phyloP scores from a whole-genome alignment of 2,329 filamentous ascomycete species.

The Trichoderma aggressivum region DNA sequence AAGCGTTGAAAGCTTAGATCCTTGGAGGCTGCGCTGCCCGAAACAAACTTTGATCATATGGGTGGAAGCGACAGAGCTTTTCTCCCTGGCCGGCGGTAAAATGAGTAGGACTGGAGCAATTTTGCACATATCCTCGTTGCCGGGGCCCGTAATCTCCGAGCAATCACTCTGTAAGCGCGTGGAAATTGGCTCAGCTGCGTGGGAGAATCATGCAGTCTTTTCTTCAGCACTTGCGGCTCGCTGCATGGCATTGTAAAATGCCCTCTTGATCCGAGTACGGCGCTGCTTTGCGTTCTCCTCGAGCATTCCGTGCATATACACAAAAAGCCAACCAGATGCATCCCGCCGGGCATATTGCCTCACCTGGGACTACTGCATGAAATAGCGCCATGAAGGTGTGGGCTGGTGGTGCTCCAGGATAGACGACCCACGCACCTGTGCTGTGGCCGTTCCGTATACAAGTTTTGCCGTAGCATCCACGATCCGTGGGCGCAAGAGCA shows the following conservation, averaged over 20 bases:
- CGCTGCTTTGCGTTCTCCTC: constrained; percentile 1
- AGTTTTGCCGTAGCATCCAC: constrained; percentile 11
- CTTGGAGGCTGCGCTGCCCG: background rate
- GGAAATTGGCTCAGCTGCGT: background rate
- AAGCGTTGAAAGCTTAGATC: background rate
- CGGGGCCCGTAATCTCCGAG: constrained; percentile 10
- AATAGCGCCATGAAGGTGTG: constrained; percentile 20
- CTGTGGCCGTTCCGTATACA: background rate
- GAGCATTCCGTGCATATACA: constrained; percentile 16
- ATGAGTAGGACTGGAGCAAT: constrained; percentile 4
- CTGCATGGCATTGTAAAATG: constrained; percentile 1
- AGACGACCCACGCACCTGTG: constrained; percentile 2
- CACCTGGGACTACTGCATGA: constrained; percentile 21
- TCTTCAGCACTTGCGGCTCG: background rate
- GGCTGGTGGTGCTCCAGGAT: constrained; percentile 10
- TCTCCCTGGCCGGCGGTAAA: background rate
- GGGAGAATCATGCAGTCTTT: background rate
- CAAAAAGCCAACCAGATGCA: background rate
- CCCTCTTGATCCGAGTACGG: background rate
- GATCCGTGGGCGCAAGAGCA: constrained; percentile 11
- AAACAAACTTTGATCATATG: background rate
- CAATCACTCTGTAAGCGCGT: background rate
- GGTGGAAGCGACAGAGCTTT: background rate
- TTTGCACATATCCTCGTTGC: constrained; percentile 6
- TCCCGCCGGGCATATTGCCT: constrained; percentile 17